Conservation (phyloP, 2,329 filamentous ascomycete species). For the Penicillium concentricum region DNA sequence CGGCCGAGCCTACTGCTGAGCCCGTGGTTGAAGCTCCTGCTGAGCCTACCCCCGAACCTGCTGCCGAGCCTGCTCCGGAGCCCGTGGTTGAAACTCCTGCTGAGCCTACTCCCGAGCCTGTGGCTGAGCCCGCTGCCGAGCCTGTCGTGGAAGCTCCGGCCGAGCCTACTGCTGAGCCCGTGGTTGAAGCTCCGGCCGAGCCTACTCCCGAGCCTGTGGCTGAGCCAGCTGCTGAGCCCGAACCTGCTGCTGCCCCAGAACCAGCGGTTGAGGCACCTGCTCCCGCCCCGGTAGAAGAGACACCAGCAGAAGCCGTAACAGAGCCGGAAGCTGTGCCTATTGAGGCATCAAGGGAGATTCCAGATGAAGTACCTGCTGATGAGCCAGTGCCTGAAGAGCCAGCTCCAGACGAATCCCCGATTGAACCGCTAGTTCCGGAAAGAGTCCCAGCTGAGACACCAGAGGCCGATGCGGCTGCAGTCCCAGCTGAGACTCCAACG, state of each 20-base stretch:
- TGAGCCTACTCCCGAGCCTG: conserved; percentile 7
- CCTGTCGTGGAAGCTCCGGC: not conserved
- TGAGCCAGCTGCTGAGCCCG: conserved; percentile 8
- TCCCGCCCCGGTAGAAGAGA: conserved; percentile 7
- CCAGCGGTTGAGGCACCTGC: too few species aligned
- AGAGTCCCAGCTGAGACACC: conserved; percentile 3
- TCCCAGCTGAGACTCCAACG: not conserved
- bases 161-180: not conserved
- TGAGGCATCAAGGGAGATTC: conserved; percentile 3
- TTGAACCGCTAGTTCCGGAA: conserved; percentile 8
- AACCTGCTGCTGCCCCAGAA: conserved; percentile 8
- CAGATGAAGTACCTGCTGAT: conserved; percentile 4
- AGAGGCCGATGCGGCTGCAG: conserved; percentile 9
- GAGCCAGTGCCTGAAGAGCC: conserved; percentile 4
- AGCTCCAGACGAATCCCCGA: conserved; percentile 8
- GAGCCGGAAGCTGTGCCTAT: conserved; percentile 4
- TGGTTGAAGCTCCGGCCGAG: not conserved
- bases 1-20: not conserved
- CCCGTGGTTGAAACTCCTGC: conserved; percentile 14
- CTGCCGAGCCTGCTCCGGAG: not conserved
- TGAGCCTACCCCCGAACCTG: conserved; percentile 8
- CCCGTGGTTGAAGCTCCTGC: conserved; percentile 1
- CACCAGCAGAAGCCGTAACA: conserved; percentile 1
- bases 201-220: not conserved
- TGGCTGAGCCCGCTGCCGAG: conserved; percentile 14